Conservation (phyloP, 306 rosid species). For the Castanospermum australe region DNA sequence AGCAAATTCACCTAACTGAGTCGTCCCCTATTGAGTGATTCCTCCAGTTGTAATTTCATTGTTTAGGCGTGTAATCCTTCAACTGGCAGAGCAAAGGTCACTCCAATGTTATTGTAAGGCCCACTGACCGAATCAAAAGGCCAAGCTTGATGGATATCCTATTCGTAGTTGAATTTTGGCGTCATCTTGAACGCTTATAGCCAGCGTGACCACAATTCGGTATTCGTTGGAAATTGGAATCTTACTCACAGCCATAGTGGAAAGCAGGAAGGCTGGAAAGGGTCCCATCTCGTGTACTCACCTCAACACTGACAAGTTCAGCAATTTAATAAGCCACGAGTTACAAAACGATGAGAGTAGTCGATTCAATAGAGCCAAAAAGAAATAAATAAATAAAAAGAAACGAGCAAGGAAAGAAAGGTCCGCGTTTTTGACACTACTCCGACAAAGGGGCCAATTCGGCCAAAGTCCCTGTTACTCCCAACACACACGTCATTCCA, state of each 20-base stretch:
- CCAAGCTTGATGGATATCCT: not conserved
- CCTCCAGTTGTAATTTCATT: not conserved
- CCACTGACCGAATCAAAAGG: not conserved
- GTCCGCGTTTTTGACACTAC: slow-evolving; percentile 46
- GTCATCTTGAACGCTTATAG: not conserved
- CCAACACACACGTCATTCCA: not conserved
- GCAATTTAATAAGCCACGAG: not conserved
- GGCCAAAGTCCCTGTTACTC: not conserved
- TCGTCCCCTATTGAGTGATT: not conserved
- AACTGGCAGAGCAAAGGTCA: not conserved
- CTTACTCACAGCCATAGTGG: not conserved
- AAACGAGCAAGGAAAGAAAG: not conserved
- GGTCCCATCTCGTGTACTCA: not conserved
- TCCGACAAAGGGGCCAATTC: not conserved
- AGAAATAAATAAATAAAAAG: not conserved
- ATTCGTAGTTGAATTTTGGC: not conserved
- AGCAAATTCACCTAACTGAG: no score
- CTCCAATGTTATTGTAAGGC: not conserved
- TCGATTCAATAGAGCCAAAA: not conserved
- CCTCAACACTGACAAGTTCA: not conserved
- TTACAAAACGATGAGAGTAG: not conserved
- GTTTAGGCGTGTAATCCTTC: not conserved
- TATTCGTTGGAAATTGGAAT: not conserved
- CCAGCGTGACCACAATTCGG: not conserved
- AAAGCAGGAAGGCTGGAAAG: not conserved